phyloP scores from a whole-genome alignment of 306 rosid genomes.

The Acacia melanoxylon region DNA sequence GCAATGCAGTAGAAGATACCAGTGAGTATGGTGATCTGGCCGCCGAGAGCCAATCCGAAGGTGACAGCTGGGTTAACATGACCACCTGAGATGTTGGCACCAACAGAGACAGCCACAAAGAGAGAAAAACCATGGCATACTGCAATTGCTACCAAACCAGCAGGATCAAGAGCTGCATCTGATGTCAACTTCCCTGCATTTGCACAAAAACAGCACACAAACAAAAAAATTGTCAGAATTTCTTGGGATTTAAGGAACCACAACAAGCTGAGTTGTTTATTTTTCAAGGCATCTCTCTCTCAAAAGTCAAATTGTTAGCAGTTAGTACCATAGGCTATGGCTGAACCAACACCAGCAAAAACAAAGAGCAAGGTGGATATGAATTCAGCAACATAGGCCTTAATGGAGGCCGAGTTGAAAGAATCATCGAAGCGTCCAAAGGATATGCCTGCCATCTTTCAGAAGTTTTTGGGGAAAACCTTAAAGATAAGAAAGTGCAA shows the following conservation, averaged over 20 bases:
- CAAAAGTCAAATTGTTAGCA: background rate
- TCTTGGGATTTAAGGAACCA: background rate
- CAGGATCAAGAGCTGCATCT: constrained; percentile 59
- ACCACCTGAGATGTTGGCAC: constrained; percentile 92
- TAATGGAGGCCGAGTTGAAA: constrained; percentile 62
- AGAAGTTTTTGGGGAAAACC: constrained; percentile 28
- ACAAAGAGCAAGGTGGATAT: constrained; percentile 87
- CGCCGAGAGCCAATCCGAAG: constrained; percentile 90
- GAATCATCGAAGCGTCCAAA: constrained; percentile 80
- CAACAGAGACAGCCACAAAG: constrained; percentile 81
- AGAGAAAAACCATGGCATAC: constrained; percentile 87
- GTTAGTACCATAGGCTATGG: constrained; percentile 68
- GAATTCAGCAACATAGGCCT: constrained; percentile 89
- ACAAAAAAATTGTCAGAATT: background rate
- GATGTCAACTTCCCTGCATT: constrained; percentile 72
- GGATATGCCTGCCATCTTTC: constrained; percentile 73
- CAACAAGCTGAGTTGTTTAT: background rate
- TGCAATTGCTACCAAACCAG: constrained; percentile 77
- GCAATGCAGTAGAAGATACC: constrained; percentile 86
- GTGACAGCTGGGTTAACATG: constrained; percentile 97
- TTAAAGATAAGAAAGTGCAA: constrained; percentile 19
- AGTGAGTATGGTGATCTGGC: constrained; percentile 82
- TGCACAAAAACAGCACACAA: background rate
- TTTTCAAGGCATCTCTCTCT: background rate
- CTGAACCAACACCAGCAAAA: constrained; percentile 90